Evolutionary conservation across 2,329 filamentous ascomycete genomes (phyloP).

Genomic region (Alternaria alternata): DNA sequence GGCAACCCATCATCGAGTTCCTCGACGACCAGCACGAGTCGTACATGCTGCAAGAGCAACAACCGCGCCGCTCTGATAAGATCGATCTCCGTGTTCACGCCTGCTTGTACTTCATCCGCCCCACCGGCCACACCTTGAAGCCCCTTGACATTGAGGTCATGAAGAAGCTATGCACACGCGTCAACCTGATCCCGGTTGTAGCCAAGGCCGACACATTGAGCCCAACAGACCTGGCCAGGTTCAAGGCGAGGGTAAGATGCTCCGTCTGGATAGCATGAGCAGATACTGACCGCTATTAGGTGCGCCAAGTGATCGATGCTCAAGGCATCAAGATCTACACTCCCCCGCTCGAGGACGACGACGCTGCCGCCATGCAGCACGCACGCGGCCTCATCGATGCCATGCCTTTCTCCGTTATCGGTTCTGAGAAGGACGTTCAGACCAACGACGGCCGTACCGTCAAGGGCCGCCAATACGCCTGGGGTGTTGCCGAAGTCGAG

Average conservation of each 20-base stretch:
- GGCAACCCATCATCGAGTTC: conserved; percentile 99
- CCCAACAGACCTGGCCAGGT: conserved; percentile 86
- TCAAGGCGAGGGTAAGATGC: conserved; percentile 86
- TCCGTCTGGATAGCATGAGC: neutral
- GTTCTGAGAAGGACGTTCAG: conserved; percentile 99
- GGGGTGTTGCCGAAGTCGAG: conserved; percentile 99
- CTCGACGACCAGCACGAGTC: conserved; percentile 99
- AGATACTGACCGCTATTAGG: conserved; percentile 61
- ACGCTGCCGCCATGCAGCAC: conserved; percentile 94
- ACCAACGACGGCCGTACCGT: conserved; percentile 94
- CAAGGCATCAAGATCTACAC: conserved; percentile 99
- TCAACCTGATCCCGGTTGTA: conserved; percentile 98
- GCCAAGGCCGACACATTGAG: conserved; percentile 98
- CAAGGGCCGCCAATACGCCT: conserved; percentile 98
- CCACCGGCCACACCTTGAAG: conserved; percentile 97
- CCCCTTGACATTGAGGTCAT: conserved; percentile 99
- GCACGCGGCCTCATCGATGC: conserved; percentile 93
- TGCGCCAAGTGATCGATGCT: conserved; percentile 93
- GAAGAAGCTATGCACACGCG: conserved; percentile 97
- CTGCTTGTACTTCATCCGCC: conserved; percentile 98
- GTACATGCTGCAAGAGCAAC: conserved; percentile 99
- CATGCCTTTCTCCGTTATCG: conserved; percentile 99
- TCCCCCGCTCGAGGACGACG: conserved; percentile 96
- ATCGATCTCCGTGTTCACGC: conserved; percentile 99
- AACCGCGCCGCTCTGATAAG: conserved; percentile 97